Conservation (phyloP, 805 yeast genomes). For the Debaryomyces hansenii region DNA sequence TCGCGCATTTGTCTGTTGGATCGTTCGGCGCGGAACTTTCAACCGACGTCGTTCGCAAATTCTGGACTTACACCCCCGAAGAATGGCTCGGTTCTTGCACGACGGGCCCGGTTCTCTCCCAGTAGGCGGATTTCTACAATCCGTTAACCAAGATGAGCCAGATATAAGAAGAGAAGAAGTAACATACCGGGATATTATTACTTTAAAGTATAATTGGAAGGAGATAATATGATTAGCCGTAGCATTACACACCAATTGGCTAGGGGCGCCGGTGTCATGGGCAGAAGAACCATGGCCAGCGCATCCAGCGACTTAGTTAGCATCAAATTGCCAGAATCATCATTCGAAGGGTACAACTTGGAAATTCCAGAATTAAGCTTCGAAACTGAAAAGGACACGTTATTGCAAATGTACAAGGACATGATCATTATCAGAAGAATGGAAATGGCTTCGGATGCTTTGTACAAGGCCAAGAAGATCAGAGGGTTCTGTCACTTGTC, state of each 20-base stretch:
- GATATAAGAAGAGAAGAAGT: not conserved
- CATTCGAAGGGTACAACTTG: conserved; percentile 84
- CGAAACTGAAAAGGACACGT: conserved; percentile 75
- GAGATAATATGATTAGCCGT: conserved; percentile 5
- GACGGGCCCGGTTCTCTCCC: not conserved
- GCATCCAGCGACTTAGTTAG: conserved; percentile 36
- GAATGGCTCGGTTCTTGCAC: too few species aligned
- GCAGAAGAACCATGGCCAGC: conserved; percentile 37
- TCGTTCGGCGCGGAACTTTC: too few species aligned
- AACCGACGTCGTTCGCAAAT: too few species aligned
- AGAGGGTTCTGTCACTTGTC: conserved; percentile 99
- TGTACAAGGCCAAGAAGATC: conserved; percentile 97
- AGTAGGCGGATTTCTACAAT: conserved; percentile 1
- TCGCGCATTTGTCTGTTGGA: too few species aligned
- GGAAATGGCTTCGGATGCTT: conserved; percentile 99
- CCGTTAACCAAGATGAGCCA: not conserved
- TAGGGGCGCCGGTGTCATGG: conserved; percentile 10
- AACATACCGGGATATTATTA: not conserved
- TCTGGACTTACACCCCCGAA: not conserved
- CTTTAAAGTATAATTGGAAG: not conserved
- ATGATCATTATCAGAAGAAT: conserved; percentile 92
- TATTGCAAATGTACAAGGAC: conserved; percentile 93
- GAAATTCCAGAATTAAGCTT: conserved; percentile 66
- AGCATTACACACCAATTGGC: conserved; percentile 11
- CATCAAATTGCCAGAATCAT: conserved; percentile 71